Evolutionary conservation across 2,329 filamentous ascomycete genomes (phyloP), one percentile per base, ranked within the genome.

Genomic region (Anthostomella pinea): DNA sequence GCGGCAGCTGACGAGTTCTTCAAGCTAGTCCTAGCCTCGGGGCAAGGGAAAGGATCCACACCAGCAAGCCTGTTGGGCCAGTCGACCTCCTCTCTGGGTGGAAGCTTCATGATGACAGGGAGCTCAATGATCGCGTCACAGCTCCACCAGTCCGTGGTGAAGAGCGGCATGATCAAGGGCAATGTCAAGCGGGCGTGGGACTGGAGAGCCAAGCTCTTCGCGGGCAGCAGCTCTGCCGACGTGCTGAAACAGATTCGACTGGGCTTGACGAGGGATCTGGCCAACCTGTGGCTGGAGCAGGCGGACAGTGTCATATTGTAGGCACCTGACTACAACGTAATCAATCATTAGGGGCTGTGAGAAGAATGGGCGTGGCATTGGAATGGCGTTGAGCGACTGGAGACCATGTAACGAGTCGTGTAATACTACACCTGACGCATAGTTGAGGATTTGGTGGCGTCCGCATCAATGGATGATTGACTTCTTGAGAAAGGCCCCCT

Each of bases 1-100:
- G 67, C 72, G 0, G 81, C 84, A 16, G 87, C 85, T 56, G 83
- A 88, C 47, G 85, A 88, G 53, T 91, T 89, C 56, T 80, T 95
- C 56, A 69, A 77, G 43, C 77, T 88, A 1, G 85, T 89, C 5
- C 67, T 95, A 15, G 70, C 79, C n/a, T 83, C 85, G 5, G 79
- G 77, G 11, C 78, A 81, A 30, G 81, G 78, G 35, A 78, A 73
- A 59, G 77, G 76, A 2, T 76, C 81, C 0, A 77, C 78, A 11
- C 83, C 83, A 1, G 74, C 75, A 4, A 79, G 83, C 41, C 66
- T 88, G 43, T 72, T 93, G 42, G 77, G 78, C 57, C 85, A 57
- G 25, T 56, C 51, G 8, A 51, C 46, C 4, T 46, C 51, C 6
- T 73, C 75, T 47, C 64, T 76, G 52, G 70, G 71, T 49, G 67